Evolutionary conservation across 306 rosid species (phyloP).

Genomic region (Ormosia emarginata): DNA sequence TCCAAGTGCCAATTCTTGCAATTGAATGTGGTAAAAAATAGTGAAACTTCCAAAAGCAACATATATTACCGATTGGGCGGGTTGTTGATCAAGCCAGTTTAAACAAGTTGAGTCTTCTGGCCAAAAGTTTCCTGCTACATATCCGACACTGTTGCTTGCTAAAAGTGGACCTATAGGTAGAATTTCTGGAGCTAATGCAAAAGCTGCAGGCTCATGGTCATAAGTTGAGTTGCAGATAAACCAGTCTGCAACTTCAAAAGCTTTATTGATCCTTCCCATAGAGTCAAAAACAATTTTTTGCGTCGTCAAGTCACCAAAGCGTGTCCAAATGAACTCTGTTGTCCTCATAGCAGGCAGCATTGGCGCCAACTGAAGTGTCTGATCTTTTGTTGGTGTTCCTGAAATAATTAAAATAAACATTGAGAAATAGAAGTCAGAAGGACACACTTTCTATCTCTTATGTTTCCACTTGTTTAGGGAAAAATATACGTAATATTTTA

Average conservation of each 20-base stretch:
- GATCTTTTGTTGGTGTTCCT: constrained; percentile 27
- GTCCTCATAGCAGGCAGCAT: constrained; percentile 26
- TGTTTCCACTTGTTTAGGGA: no score
- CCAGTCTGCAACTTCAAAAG: constrained; percentile 14
- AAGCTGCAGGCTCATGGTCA: constrained; percentile 29
- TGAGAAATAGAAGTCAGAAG: background rate
- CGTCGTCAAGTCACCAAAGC: background rate
- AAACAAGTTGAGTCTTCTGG: constrained; percentile 34
- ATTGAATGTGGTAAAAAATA: constrained; percentile 4
- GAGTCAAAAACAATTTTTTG: constrained; percentile 4
- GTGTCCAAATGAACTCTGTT: constrained; percentile 6
- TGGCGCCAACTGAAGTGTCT: constrained; percentile 20
- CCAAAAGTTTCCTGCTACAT: constrained; percentile 25
- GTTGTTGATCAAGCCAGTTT: constrained; percentile 31
- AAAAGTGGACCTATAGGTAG: constrained; percentile 37
- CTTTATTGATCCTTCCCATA: background rate
- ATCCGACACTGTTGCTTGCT: background rate
- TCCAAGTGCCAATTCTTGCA: constrained; percentile 33
- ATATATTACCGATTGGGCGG: constrained; percentile 26
- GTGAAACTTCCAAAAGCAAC: constrained; percentile 42
- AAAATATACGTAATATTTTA: no score
- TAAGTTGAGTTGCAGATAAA: constrained; percentile 36
- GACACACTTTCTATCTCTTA: no score
- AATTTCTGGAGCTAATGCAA: constrained; percentile 17
- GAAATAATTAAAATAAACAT: background rate